phyloP scores from a whole-genome alignment of 176 grass and related monocot species.

The Cenchrus fungigraminus region DNA sequence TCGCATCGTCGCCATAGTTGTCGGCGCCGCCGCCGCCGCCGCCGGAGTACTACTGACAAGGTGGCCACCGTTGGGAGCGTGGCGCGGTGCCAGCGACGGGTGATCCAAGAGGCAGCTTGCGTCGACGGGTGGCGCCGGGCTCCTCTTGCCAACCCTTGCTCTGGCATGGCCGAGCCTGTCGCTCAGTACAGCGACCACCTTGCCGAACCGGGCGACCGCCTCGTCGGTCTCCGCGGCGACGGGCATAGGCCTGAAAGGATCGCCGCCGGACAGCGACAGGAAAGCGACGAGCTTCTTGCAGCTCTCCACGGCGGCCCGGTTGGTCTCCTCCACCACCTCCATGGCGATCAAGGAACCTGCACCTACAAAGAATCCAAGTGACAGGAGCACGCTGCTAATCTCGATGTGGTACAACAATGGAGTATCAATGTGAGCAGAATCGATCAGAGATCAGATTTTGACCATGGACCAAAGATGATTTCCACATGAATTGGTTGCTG shows the following conservation, averaged over 20 bases:
- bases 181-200: constrained; percentile 55
- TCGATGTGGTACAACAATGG: constrained; percentile 12
- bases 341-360: constrained; percentile 30
- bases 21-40: not conserved
- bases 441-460: constrained; percentile 18
- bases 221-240: constrained; percentile 50
- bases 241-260: constrained; percentile 34
- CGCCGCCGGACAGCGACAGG: constrained; percentile 36
- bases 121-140: constrained; percentile 21
- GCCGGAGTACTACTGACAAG: not conserved
- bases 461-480: not conserved
- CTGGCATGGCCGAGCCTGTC: constrained; percentile 56
- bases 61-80: not conserved
- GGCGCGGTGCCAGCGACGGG: constrained; percentile 9
- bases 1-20: not conserved
- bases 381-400: not conserved
- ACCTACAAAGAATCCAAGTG: constrained; percentile 32
- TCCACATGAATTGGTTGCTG: not conserved
- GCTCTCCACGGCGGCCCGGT: constrained; percentile 55
- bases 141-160: constrained; percentile 45
- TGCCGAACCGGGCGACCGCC: constrained; percentile 47
- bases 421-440: not conserved
- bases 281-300: constrained; percentile 53
- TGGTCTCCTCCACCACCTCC: constrained; percentile 52
- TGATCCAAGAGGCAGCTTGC: constrained; percentile 41